A percentile compares a stretch with the other conserved stretches of the same genome.
Conservation (phyloP, 2,329 filamentous ascomycete genomes). For the Monilinia fructigena region DNA sequence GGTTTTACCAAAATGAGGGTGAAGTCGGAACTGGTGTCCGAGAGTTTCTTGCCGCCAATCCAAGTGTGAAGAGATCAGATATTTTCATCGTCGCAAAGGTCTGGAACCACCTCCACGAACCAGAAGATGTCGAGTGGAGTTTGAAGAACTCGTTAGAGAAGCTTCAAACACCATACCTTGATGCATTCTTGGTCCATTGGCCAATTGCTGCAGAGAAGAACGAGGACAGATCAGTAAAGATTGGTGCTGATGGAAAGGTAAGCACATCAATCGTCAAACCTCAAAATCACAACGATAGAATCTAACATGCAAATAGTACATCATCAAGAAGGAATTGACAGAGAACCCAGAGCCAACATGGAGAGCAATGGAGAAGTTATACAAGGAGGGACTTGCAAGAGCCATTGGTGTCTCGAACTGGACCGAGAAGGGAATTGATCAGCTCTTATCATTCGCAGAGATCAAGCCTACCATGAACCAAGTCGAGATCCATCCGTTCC, state of each 20-base stretch:
- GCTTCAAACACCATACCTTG: constrained; percentile 75
- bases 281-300: not conserved
- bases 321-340: constrained; percentile 63
- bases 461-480: constrained; percentile 53
- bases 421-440: constrained; percentile 52
- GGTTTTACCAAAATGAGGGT: constrained; percentile 77
- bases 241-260: constrained; percentile 53
- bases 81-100: constrained; percentile 38
- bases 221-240: constrained; percentile 58
- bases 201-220: constrained; percentile 75
- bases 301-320: constrained; percentile 45
- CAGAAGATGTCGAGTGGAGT: constrained; percentile 62
- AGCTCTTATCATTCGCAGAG: constrained; percentile 49
- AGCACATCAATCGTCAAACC: not conserved
- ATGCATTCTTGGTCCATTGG: constrained; percentile 83
- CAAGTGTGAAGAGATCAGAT: constrained; percentile 56
- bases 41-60: constrained; percentile 59
- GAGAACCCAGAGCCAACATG: constrained; percentile 67
- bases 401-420: constrained; percentile 63
- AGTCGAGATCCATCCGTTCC: constrained; percentile 72
- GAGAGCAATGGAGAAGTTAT: constrained; percentile 70
- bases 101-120: constrained; percentile 58
- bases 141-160: constrained; percentile 70
- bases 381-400: constrained; percentile 56
- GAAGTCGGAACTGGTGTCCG: constrained; percentile 79